A percentile compares a stretch with the other conserved stretches of the same genome.
These are phyloP conservation scores for Mycena maculata DNA, from an alignment of 768 basidiomycete genomes.

Conservation along the genomic window DNA sequence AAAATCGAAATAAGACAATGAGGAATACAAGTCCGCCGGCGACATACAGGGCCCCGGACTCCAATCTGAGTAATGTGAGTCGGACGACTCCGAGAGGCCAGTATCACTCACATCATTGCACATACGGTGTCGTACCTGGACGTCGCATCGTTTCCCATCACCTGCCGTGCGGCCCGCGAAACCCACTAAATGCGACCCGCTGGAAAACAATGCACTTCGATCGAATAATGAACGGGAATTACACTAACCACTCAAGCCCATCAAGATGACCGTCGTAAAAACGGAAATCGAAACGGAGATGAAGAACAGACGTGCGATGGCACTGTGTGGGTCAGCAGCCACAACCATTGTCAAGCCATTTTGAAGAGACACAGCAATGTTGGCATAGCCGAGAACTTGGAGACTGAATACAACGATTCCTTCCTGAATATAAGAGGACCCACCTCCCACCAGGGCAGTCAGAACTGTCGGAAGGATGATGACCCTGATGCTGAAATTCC, in stretches of 20 bases:
- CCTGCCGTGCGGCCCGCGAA: background rate
- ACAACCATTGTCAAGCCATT: background rate
- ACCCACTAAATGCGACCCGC: constrained; percentile 10
- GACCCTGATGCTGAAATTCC: constrained; percentile 3
- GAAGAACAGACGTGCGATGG: too few species aligned
- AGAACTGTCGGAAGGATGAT: background rate
- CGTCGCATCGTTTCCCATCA: background rate
- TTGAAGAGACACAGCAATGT: background rate
- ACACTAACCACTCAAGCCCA: constrained; percentile 2
- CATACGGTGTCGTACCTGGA: background rate
- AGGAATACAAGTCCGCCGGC: background rate
- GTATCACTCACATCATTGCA: background rate
- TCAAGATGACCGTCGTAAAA: constrained; percentile 4
- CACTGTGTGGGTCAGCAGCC: too few species aligned
- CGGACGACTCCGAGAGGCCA: too few species aligned
- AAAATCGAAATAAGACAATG: background rate
- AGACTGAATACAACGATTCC: background rate
- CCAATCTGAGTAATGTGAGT: background rate
- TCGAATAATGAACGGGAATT: background rate
- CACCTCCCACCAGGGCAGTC: constrained; percentile 1
- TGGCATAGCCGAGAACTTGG: background rate
- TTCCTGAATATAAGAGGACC: background rate
- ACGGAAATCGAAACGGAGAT: too few species aligned
- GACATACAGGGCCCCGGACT: background rate
- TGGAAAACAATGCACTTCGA: background rate